Evolutionary conservation across 805 yeast genomes (phyloP), one percentile per base, ranked within the genome.

Genomic region (Lipomyces spencermartinsiae): DNA sequence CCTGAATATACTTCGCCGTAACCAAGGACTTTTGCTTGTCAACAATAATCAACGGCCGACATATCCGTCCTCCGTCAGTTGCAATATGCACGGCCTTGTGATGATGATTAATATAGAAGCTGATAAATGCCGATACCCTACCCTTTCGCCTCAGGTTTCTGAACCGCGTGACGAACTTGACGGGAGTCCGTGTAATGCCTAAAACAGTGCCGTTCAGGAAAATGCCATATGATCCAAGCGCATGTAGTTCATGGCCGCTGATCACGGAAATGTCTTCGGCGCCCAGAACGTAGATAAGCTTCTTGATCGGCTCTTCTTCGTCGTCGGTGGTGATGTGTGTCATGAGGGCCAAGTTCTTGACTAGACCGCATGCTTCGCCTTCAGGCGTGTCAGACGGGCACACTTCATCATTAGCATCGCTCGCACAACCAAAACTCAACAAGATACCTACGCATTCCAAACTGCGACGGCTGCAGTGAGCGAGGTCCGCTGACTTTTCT

Each of bases 321-420:
- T 92, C 98, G 80, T 95, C 99, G 0, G 99, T 94, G 4, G 99
- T 95, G 76, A 95, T 95, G 80, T 95, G 99, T 10, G 99, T 95
- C 99, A 95, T 95, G 59, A 95, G 84, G 1, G 99, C 99, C 78
- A 95, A 83, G 77, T 95, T 95, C 81, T 95, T 95, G 49, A 95
- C 99, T 79, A 95, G 85, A 76, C 99, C 99, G 87, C 99, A 95
- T 0, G 99, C 99, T 80, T 95, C 99, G 84, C 99, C 99, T 85
- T 95, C 99, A 0, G 99, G 99, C 0, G 99, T 95, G 85, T 95
- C 99, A 0, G 98, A 91, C 6, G 98, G 92, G 83, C 99, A 95
- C 68, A 95, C 68, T 67, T n/a, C n/a, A 4, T 34, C 9, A 19
- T 54, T 34, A 59, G 59, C 33, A 25, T 10, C 14, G 31, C 10